These are phyloP conservation scores for Saturnispora diversa DNA, from an alignment of 805 yeast genomes.

Conservation along the genomic window DNA sequence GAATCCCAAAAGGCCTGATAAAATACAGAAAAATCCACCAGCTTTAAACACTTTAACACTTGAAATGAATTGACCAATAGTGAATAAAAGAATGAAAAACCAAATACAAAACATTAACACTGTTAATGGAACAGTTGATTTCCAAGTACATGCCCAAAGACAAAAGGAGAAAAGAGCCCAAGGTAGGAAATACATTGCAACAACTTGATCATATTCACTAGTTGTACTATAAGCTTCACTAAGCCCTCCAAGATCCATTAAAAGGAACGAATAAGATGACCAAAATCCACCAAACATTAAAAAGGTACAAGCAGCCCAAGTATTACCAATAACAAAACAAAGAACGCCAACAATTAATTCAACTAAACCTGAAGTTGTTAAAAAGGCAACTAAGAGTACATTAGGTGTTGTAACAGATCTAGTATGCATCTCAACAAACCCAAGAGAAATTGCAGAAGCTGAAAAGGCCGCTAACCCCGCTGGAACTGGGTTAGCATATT, in stretches of 20 bases:
- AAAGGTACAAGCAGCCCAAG: conserved; percentile 49
- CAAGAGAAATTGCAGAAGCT: conserved; percentile 39
- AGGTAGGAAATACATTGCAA: conserved; percentile 42
- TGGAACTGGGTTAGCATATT: conserved; percentile 43
- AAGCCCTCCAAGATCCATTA: conserved; percentile 38
- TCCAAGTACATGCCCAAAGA: conserved; percentile 40
- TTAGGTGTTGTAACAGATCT: conserved; percentile 37
- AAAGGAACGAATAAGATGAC: conserved; percentile 40
- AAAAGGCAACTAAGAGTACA: conserved; percentile 37
- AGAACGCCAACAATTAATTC: conserved; percentile 45
- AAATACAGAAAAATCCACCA: conserved; percentile 42
- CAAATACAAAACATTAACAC: conserved; percentile 36
- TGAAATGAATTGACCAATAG: conserved; percentile 37
- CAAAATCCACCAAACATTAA: conserved; percentile 50
- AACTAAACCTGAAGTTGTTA: conserved; percentile 44
- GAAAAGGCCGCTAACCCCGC: conserved; percentile 45
- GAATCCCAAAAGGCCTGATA: conserved; percentile 38
- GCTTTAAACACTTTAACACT: conserved; percentile 31
- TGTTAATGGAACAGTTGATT: conserved; percentile 38
- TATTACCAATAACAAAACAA: conserved; percentile 43
- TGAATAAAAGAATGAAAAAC: conserved; percentile 39
- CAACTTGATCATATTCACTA: conserved; percentile 34
- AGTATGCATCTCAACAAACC: conserved; percentile 40
- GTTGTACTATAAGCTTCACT: conserved; percentile 31
- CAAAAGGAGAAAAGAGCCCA: conserved; percentile 46